phyloP scores from a whole-genome alignment of 1,284 basidiomycete genomes.

The Pseudozyma thailandica region DNA sequence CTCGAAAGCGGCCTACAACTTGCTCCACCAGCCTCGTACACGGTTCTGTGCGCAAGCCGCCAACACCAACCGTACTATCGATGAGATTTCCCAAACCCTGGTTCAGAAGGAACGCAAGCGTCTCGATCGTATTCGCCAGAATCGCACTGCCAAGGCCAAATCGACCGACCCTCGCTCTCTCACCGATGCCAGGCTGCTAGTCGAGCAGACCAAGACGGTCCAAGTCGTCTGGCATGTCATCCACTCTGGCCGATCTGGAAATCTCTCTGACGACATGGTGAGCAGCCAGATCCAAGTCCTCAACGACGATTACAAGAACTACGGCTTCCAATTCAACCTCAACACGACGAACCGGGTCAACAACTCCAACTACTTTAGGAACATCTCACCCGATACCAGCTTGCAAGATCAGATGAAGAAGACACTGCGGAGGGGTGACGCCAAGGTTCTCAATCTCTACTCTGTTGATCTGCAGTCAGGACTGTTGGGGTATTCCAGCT shows the following conservation, averaged over 20 bases:
- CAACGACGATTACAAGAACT: conserved; percentile 71
- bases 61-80: conserved; percentile 31
- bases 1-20: conserved; percentile 7
- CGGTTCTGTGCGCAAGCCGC: conserved; percentile 39
- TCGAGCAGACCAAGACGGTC: conserved; percentile 32
- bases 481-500: conserved; percentile 70
- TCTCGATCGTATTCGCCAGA: conserved; percentile 25
- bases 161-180: conserved; percentile 18
- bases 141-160: conserved; percentile 6
- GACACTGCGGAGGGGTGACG: conserved; percentile 70
- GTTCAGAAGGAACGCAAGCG: conserved; percentile 27
- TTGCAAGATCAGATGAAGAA: conserved; percentile 73
- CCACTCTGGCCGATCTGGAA: conserved; percentile 31
- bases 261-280: conserved; percentile 25
- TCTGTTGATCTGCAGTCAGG: conserved; percentile 67
- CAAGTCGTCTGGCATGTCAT: conserved; percentile 50
- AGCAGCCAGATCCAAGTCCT: conserved; percentile 71
- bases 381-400: conserved; percentile 69
- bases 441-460: conserved; percentile 72
- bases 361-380: conserved; percentile 72
- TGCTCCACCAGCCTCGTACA: conserved; percentile 30
- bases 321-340: conserved; percentile 71
- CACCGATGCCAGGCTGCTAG: conserved; percentile 33
- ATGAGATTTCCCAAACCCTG: conserved; percentile 11
- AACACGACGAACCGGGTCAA: conserved; percentile 69